Percentiles rank a stretch among this genome's conserved stretches.
Evolutionary conservation across 495 filamentous ascomycete genomes (phyloP).

Genomic region (Xylaria longipes): DNA sequence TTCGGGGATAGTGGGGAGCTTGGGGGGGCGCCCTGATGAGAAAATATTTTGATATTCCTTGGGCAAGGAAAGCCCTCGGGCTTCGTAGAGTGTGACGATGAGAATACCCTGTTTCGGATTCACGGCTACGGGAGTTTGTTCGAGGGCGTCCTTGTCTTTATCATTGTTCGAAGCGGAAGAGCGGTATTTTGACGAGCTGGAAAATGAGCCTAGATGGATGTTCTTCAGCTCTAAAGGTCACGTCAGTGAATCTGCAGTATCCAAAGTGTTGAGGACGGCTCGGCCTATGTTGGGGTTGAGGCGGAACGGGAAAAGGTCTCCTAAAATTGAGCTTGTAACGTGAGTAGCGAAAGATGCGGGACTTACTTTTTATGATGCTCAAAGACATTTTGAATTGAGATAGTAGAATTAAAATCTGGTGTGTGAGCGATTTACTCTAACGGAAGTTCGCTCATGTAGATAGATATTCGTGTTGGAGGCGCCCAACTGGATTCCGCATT

Average conservation of each 20-base stretch:
- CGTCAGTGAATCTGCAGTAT: not conserved
- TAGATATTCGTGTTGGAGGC: not conserved
- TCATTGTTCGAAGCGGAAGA: not conserved
- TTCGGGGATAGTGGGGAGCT: not conserved
- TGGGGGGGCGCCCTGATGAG: not conserved
- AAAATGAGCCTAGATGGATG: not conserved
- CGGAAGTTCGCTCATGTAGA: not conserved
- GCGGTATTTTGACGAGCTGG: not conserved
- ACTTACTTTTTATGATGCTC: not conserved
- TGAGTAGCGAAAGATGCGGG: not conserved
- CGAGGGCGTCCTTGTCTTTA: not conserved
- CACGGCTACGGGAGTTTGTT: not conserved
- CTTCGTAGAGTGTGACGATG: slow-evolving; percentile 84
- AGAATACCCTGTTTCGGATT: slow-evolving; percentile 75
- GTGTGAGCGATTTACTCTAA: not conserved
- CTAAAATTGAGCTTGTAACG: not conserved
- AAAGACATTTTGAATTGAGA: not conserved
- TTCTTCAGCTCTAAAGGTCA: not conserved
- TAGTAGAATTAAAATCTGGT: not conserved
- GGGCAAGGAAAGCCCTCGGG: slow-evolving; percentile 74
- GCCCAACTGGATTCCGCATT: not conserved
- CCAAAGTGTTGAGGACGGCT: not conserved
- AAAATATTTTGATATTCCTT: slow-evolving; percentile 66
- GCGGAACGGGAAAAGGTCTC: too few species aligned
- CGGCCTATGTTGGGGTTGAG: not conserved